A percentile compares a stretch with the other conserved stretches of the same genome.
These are phyloP conservation scores for Trichoderma semiorbis DNA, from an alignment of 2,329 filamentous ascomycete genomes.

Conservation along the genomic window DNA sequence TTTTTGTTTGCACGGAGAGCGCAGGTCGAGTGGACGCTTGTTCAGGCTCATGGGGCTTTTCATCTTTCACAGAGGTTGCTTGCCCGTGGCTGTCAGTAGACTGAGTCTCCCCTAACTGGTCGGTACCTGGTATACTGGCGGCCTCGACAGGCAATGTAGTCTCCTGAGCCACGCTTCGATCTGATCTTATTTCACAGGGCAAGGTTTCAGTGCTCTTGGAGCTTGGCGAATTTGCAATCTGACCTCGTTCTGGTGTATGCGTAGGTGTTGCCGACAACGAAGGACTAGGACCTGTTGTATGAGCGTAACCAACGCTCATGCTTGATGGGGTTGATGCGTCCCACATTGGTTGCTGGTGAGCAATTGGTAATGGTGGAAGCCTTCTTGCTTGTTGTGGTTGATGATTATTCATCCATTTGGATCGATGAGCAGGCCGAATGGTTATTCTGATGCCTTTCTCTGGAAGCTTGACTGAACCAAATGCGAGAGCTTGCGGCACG, in stretches of 20 bases:
- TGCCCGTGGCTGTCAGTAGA: background rate
- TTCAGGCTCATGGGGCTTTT: background rate
- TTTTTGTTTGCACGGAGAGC: background rate
- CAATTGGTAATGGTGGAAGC: background rate
- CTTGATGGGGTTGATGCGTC: background rate
- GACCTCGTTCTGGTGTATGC: background rate
- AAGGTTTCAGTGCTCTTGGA: background rate
- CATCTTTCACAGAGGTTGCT: background rate
- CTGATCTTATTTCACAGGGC: background rate
- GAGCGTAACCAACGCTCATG: background rate
- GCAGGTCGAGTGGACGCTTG: background rate
- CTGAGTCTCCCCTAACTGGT: background rate
- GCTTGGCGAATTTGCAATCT: background rate
- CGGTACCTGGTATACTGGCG: background rate
- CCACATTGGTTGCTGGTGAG: constrained; percentile 1
- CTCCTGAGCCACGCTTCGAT: background rate
- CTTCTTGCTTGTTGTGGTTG: constrained; percentile 3
- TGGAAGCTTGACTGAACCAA: constrained; percentile 24
- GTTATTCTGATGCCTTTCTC: constrained; percentile 28
- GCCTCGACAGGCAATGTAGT: background rate
- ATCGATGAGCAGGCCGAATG: constrained; percentile 29
- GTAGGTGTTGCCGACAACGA: background rate
- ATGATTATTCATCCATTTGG: constrained; percentile 30
- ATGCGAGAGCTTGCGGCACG: constrained; percentile 26
- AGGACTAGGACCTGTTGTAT: background rate